Evolutionary conservation across 331 rosid species (phyloP).

Genomic region (Cydonia oblonga): DNA sequence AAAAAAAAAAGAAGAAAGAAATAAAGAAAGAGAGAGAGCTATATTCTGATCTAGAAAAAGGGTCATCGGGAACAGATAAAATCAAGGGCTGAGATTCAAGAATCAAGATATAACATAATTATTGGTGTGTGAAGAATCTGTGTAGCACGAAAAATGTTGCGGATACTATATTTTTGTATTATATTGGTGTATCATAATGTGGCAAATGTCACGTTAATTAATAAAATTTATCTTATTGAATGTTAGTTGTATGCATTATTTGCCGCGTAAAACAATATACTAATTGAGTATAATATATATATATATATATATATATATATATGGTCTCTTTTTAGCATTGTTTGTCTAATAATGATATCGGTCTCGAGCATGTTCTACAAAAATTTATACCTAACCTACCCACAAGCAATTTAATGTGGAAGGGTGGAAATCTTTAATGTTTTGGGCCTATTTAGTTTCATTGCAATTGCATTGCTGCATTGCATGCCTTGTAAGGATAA

Average conservation of each 20-base stretch:
- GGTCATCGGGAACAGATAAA: neutral
- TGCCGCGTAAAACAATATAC: too few relatives aligned
- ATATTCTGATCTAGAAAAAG: neutral
- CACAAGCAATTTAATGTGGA: constrained; percentile 10
- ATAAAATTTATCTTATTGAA: too few relatives aligned
- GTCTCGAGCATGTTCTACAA: neutral
- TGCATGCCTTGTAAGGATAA: neutral
- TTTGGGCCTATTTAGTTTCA: neutral
- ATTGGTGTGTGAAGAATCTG: neutral
- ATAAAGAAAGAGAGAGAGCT: too few relatives aligned
- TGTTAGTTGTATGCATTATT: neutral
- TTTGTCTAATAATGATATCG: neutral
- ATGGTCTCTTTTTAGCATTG: neutral
- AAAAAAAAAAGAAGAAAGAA: too few relatives aligned
- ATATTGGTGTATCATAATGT: neutral
- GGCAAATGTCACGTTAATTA: too few relatives aligned
- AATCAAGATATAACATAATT: neutral
- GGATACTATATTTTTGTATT: neutral
- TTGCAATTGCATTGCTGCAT: neutral
- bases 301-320: too few relatives aligned
- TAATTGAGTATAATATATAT: neutral
- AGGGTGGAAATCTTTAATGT: constrained; percentile 10
- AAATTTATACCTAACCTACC: neutral
- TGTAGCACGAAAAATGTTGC: neutral
- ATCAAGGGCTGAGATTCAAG: neutral